Conservation (phyloP, 2,329 filamentous ascomycete genomes). For the Colletotrichum sp. region DNA sequence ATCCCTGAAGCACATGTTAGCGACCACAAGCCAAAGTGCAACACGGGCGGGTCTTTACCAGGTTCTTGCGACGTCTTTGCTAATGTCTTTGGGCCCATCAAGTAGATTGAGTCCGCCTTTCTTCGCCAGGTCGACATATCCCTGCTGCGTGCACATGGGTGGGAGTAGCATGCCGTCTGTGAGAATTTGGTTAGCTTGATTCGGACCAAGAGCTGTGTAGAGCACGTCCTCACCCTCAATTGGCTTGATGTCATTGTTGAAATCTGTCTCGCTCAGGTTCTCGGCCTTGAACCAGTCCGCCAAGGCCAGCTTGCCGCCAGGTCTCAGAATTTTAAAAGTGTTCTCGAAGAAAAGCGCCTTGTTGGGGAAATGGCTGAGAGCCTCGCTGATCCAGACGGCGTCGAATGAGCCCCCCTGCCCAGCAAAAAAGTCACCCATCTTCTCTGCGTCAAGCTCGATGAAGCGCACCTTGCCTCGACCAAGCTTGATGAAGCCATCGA, state of each 20-base stretch:
- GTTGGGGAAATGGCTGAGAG: slow-evolving; percentile 64
- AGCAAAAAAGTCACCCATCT: slow-evolving; percentile 58
- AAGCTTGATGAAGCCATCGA: slow-evolving; percentile 39
- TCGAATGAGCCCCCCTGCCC: slow-evolving; percentile 49
- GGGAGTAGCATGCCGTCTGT: slow-evolving; percentile 66
- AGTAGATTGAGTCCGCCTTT: slow-evolving; percentile 51
- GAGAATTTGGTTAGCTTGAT: neutral
- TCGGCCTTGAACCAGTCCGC: slow-evolving; percentile 68
- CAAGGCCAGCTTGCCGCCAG: slow-evolving; percentile 57
- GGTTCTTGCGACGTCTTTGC: slow-evolving; percentile 61
- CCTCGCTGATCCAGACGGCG: slow-evolving; percentile 67
- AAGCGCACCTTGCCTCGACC: slow-evolving; percentile 55
- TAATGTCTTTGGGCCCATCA: slow-evolving; percentile 59
- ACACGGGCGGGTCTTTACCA: slow-evolving; percentile 46
- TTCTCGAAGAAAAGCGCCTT: slow-evolving; percentile 64
- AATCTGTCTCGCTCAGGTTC: slow-evolving; percentile 44
- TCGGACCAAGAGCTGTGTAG: neutral
- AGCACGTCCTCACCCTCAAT: slow-evolving; percentile 52
- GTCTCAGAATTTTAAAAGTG: slow-evolving; percentile 49
- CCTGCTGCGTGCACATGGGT: slow-evolving; percentile 56
- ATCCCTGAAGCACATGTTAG: slow-evolving; percentile 47
- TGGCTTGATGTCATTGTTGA: slow-evolving; percentile 58
- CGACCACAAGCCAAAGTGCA: neutral
- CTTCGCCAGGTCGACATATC: slow-evolving; percentile 56
- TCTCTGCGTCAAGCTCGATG: slow-evolving; percentile 65